Evolutionary conservation across 352 stramenopile species (phyloP), one percentile per base, ranked within the genome.

Genomic region (Phytophthora ramorum): DNA sequence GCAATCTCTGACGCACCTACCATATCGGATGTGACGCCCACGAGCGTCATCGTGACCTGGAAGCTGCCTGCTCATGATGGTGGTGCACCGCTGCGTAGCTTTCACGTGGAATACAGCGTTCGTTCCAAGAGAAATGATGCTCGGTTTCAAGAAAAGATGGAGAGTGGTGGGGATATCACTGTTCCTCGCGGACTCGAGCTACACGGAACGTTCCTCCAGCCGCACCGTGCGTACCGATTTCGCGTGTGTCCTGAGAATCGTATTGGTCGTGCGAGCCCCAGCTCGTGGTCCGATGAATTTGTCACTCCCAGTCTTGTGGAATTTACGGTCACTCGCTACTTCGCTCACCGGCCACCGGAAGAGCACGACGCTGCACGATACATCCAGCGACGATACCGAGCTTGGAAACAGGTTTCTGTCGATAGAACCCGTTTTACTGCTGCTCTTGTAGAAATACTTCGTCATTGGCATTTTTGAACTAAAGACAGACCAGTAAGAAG

Each of bases 251-350:
- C 72, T 12, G 58, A 75, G 22, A 93, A 93, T 49, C 48, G 55
- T 0, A 71, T 81, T 0, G 83, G 83, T 3, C 71, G 66, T 6
- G 60, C 64, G 0, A 41, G 17, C 7, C 84, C 79, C 40, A 90
- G 81, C 50, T 56, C 66, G 5, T 69, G 71, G 50, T 85, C 76
- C 4, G 49, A 44, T 0, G 26, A 75, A 13, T 57, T 83, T 44
- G 49, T 44, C 8, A 92, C 79, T 9, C 85, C 85, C 12, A 92
- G 81, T 62, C 81, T 93, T 17, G 79, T 91, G 8, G 76, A 82
- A 26, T 89, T 83, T 60, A 93, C 85, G 20, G 76, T 93, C 60
- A 57, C 69, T 1, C 73, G 48, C 24, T 93, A 92, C 46, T 74
- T 74, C 17, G 70, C 73, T 7, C 56, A 73, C 34, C 77, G 83